phyloP scores from a whole-genome alignment of 2,329 filamentous ascomycete genomes.

The Diplocarpon rosae region DNA sequence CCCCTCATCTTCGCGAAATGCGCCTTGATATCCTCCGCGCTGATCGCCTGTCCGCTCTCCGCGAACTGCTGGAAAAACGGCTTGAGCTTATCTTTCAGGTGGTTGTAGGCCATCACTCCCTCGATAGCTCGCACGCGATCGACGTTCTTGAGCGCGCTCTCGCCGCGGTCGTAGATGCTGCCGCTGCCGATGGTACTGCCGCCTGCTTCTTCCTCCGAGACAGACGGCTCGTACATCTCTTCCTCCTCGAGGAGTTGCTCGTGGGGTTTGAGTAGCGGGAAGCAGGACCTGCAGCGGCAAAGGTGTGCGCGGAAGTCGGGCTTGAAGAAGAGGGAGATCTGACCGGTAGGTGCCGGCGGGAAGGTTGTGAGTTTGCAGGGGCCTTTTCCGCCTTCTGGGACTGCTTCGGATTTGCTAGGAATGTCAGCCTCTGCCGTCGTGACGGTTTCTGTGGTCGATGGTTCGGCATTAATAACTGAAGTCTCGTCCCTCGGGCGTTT shows the following conservation, averaged over 20 bases:
- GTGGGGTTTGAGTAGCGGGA: constrained; percentile 57
- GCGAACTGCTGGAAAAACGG: constrained; percentile 90
- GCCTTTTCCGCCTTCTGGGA: constrained; percentile 4
- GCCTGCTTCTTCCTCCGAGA: constrained; percentile 55
- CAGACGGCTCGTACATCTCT: constrained; percentile 82
- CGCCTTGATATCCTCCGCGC: constrained; percentile 89
- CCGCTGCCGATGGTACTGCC: constrained; percentile 59
- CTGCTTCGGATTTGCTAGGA: constrained; percentile 15
- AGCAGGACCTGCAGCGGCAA: constrained; percentile 77
- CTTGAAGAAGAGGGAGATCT: constrained; percentile 74
- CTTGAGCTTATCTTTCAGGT: constrained; percentile 92
- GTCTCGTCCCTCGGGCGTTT: constrained; percentile 39
- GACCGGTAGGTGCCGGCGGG: constrained; percentile 40
- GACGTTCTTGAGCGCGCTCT: constrained; percentile 82
- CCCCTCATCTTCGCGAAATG: constrained; percentile 93
- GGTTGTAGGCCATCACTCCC: constrained; percentile 96
- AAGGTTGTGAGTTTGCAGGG: constrained; percentile 53
- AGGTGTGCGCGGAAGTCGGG: constrained; percentile 69
- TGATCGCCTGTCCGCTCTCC: constrained; percentile 76
- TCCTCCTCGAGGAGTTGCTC: constrained; percentile 87
- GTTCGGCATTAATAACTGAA: background rate
- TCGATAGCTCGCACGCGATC: constrained; percentile 91
- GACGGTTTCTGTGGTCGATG: background rate
- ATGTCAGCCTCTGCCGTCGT: background rate
- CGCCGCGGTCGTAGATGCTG: constrained; percentile 80